Evolutionary conservation across 1,284 basidiomycete genomes (phyloP).

Genomic region (Polyporus tsugae): DNA sequence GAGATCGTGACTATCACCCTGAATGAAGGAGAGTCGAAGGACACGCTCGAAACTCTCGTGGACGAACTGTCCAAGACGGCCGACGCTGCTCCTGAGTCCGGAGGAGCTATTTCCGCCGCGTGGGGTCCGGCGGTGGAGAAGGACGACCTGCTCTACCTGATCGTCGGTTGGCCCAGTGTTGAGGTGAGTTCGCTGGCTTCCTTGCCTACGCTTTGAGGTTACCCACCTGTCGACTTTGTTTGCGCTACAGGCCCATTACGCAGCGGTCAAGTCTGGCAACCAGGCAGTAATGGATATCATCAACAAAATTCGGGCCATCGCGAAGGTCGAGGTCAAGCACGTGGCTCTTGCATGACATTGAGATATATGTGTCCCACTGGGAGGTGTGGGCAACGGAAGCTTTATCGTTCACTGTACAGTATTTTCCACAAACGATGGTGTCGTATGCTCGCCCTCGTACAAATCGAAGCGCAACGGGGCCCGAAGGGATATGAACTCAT

Average conservation of each 20-base stretch:
- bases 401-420: background rate
- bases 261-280: slow-evolving; percentile 24
- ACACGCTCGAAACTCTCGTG: slow-evolving; percentile 22
- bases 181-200: slow-evolving; percentile 25
- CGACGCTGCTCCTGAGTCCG: slow-evolving; percentile 19
- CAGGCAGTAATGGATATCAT: slow-evolving; percentile 10
- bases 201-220: background rate
- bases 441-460: background rate
- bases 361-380: background rate
- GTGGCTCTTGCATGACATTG: slow-evolving; percentile 11
- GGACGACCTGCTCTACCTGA: slow-evolving; percentile 23
- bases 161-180: slow-evolving; percentile 37
- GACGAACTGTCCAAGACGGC: slow-evolving; percentile 23
- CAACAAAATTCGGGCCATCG: slow-evolving; percentile 4
- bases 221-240: too few species aligned
- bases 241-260: slow-evolving; percentile 27
- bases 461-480: background rate
- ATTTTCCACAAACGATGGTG: background rate
- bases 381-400: background rate
- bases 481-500: background rate
- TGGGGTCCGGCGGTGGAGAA: slow-evolving; percentile 36
- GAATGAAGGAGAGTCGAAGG: slow-evolving; percentile 30
- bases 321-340: slow-evolving; percentile 16
- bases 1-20: slow-evolving; percentile 33
- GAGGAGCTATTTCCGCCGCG: slow-evolving; percentile 23